These are phyloP conservation scores for Platismatia glauca DNA, from an alignment of 495 filamentous ascomycete genomes.

Conservation along the genomic window DNA sequence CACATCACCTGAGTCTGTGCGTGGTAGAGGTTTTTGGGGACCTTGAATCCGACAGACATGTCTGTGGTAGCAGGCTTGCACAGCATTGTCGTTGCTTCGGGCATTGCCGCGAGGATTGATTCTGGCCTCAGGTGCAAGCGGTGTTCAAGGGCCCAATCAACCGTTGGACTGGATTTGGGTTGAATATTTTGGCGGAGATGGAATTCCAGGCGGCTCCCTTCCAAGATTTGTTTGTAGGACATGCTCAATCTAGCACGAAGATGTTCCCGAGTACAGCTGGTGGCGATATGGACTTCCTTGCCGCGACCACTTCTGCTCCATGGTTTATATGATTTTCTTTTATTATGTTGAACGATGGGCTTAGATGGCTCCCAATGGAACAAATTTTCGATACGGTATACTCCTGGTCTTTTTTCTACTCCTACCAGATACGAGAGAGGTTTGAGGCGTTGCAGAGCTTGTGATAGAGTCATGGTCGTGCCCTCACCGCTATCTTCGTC, in stretches of 20 bases:
- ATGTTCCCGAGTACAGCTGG: not conserved
- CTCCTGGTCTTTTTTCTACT: not conserved
- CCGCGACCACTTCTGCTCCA: not conserved
- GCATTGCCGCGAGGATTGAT: slow-evolving; percentile 6
- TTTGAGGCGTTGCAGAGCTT: not conserved
- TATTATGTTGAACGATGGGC: no score
- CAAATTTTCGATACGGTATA: not conserved
- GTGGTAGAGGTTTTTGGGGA: not conserved
- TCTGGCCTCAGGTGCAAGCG: not conserved
- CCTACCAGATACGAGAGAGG: not conserved
- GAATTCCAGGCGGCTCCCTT: not conserved
- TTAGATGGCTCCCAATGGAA: not conserved
- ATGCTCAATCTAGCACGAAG: not conserved
- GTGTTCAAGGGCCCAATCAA: slow-evolving; percentile 4
- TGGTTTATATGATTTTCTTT: not conserved
- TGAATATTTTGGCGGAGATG: not conserved
- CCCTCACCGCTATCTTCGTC: not conserved
- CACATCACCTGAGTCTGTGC: not conserved
- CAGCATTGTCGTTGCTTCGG: slow-evolving; percentile 1
- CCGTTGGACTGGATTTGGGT: not conserved
- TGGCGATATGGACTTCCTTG: slow-evolving; percentile 3
- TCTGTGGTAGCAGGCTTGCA: not conserved
- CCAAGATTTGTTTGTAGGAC: not conserved
- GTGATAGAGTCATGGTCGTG: not conserved
- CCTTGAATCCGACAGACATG: not conserved